phyloP scores from a whole-genome alignment of 2,329 filamentous ascomycete species.

The Fusarium newnesense region DNA sequence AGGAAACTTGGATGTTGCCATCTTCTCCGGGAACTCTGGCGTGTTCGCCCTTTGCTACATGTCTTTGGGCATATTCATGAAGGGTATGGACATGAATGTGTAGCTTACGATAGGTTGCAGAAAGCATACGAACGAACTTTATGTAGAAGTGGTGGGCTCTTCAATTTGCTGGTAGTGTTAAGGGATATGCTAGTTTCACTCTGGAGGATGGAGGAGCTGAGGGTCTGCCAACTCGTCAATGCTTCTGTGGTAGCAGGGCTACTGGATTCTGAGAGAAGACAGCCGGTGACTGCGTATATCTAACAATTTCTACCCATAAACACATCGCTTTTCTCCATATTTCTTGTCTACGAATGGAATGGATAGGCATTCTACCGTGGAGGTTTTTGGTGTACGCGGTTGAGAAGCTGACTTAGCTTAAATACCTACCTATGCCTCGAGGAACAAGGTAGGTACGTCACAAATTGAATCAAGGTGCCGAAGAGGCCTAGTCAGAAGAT shows the following conservation, averaged over 20 bases:
- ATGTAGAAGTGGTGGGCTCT: neutral
- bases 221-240: slow-evolving; percentile 16
- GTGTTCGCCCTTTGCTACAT: slow-evolving; percentile 66
- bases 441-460: too few species aligned
- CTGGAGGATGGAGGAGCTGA: neutral
- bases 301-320: neutral
- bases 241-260: slow-evolving; percentile 13
- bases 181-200: slow-evolving; percentile 3
- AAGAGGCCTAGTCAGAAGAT: too few species aligned
- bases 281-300: neutral
- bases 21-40: slow-evolving; percentile 59
- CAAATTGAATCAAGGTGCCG: too few species aligned
- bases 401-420: neutral
- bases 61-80: slow-evolving; percentile 77
- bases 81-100: slow-evolving; percentile 51
- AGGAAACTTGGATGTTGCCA: slow-evolving; percentile 46
- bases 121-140: slow-evolving; percentile 30
- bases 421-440: neutral
- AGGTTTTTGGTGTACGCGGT: neutral
- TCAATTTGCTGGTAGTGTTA: slow-evolving; percentile 3
- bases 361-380: neutral
- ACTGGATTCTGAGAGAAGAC: slow-evolving; percentile 10
- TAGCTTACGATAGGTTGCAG: slow-evolving; percentile 46
- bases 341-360: neutral
- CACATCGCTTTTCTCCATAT: neutral